Evolutionary conservation across 202 grass and related monocot genomes (phyloP), one percentile per base, ranked within the genome.

Genomic region (Musa balbisiana): DNA sequence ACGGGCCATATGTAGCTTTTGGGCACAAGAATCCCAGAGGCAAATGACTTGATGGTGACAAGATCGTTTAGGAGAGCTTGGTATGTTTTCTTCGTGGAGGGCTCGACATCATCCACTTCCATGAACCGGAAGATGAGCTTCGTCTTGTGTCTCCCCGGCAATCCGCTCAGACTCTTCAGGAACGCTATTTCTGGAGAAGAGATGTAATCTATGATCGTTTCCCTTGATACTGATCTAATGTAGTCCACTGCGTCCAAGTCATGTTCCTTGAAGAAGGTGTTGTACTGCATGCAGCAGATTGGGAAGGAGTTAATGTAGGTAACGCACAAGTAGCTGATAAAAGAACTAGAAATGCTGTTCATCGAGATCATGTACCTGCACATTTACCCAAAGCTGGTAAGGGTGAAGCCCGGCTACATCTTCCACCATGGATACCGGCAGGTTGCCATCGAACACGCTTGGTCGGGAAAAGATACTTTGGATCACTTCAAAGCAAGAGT

Each of bases 391-490:
- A 82, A 98, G 55, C 16, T 81, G 73, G 49, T 65, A 67, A 59
- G 91, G 95, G 14, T 29, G 74, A 82, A 94, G 83, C 67, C 55
- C 72, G 10, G 54, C 70, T 69, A 98, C 66, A 68, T 98, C 87
- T 71, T 91, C 86, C 83, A 98, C 85, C 62, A 75, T 78, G 76
- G 64, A 88, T 74, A 85, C 82, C 73, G 79, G 67, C 20, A 92
- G 59, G 58, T 52, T 16, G 76, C 81, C 89, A 69, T 99, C 95
- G 50, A 99, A 99, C 84, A 88, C 80, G 71, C 95, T 94, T 67
- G 95, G 89, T 72, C 91, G 91, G 80, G 95, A 94, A 80, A 94
- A 99, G 76, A 90, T 86, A 78, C 74, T 92, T 82, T 99, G 91
- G 49, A 88, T 73, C 83, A 90, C 95, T 93, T 80, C 62, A 72